Conservation (phyloP, 73 alveolate species). For the Tetrahymena elliotti region DNA sequence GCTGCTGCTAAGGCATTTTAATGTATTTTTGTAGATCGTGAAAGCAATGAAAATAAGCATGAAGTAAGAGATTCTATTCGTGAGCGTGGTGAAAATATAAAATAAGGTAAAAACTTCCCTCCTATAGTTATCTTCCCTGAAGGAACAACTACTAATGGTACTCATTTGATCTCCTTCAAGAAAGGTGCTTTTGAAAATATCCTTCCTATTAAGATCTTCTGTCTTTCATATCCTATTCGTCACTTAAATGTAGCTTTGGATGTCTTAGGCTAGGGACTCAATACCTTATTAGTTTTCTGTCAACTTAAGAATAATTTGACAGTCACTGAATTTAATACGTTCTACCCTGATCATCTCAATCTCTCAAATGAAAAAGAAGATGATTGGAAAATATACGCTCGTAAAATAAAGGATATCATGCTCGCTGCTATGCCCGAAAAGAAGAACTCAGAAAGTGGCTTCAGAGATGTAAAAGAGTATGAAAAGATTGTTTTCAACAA, state of each 20-base stretch:
- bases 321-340: constrained; percentile 22
- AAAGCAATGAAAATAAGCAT: constrained; percentile 5
- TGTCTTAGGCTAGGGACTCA: neutral
- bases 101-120: constrained; percentile 56
- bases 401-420: constrained; percentile 30
- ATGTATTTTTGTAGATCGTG: constrained; percentile 35
- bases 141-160: constrained; percentile 69
- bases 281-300: neutral
- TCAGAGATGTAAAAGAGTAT: constrained; percentile 25
- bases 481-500: neutral
- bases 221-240: constrained; percentile 9
- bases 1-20: constrained; percentile 12
- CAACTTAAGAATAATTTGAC: constrained; percentile 9
- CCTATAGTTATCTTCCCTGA: constrained; percentile 66
- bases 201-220: constrained; percentile 48
- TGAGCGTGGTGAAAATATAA: constrained; percentile 51
- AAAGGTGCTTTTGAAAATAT: constrained; percentile 64
- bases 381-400: constrained; percentile 36
- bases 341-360: constrained; percentile 13
- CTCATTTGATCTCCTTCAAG: constrained; percentile 51
- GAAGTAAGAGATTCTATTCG: constrained; percentile 11
- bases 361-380: constrained; percentile 25
- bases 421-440: neutral
- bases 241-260: constrained; percentile 13
- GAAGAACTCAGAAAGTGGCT: constrained; percentile 18